A percentile compares a stretch with the other conserved stretches of the same genome.
phyloP scores from a whole-genome alignment of 2,329 filamentous ascomycete species.

The Corinectria fuckeliana region DNA sequence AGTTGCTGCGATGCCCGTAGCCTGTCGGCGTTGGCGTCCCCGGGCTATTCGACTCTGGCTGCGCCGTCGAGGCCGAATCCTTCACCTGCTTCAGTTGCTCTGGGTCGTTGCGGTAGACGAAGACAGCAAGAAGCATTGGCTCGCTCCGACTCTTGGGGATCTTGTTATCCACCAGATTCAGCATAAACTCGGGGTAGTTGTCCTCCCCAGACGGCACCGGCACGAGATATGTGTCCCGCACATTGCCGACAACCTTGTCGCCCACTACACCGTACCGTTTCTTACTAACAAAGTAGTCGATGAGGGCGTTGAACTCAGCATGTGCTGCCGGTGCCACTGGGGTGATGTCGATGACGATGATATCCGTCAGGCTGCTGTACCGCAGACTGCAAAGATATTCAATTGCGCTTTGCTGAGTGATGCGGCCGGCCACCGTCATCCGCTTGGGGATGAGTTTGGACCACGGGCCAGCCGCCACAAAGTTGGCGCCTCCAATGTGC shows the following conservation, averaged over 20 bases:
- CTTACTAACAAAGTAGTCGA: conserved; percentile 84
- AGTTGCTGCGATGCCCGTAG: conserved; percentile 52
- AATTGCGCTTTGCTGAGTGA: conserved; percentile 81
- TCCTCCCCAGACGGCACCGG: conserved; percentile 77
- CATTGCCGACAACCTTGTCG: conserved; percentile 74
- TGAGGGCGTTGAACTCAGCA: conserved; percentile 75
- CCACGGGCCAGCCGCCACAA: conserved; percentile 71
- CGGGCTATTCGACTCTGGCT: conserved; percentile 19
- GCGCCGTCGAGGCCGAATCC: conserved; percentile 18
- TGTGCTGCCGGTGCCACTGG: conserved; percentile 67
- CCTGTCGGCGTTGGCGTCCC: conserved; percentile 45
- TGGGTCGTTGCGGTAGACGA: conserved; percentile 76
- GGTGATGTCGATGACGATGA: conserved; percentile 78
- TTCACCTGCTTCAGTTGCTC: conserved; percentile 42
- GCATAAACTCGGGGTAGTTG: conserved; percentile 82
- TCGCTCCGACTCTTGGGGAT: conserved; percentile 76
- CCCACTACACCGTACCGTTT: conserved; percentile 87
- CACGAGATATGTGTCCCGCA: conserved; percentile 90
- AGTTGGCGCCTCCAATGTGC: conserved; percentile 83
- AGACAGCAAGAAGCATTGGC: conserved; percentile 80
- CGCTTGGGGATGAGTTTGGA: conserved; percentile 73
- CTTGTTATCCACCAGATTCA: conserved; percentile 84
- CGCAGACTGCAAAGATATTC: conserved; percentile 90
- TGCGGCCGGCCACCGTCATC: conserved; percentile 78
- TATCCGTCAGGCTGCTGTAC: conserved; percentile 81